Evolutionary conservation across 331 rosid genomes (phyloP), one percentile per base, ranked within the genome.

Genomic region (Dryas integrifolia): DNA sequence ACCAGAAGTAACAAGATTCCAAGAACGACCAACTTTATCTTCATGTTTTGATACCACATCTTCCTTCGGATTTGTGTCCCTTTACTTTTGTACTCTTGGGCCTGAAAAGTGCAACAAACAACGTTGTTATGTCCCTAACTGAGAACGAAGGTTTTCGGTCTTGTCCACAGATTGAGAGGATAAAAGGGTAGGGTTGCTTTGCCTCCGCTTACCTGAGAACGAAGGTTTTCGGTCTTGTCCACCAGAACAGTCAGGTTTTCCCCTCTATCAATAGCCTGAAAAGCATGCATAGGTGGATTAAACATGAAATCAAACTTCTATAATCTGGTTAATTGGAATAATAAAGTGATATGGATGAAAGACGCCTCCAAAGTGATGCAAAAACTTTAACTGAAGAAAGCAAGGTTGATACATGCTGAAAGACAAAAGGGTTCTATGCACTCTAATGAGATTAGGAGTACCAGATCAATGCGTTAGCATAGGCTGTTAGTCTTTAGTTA

Each of bases 41-140:
- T 92, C 98, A 92, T 92, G 81, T 92, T 92, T 76, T 92, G 96
- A 69, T 86, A 92, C 98, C 98, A 92, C 94, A 92, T 84, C 81
- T 89, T 89, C 78, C 86, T 85, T 49, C 86, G 85, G 58, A 92
- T 41, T 48, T 92, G 86, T 51, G 92, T 86, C 76, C 94, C 96
- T 41, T 79, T 74, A 46, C 46, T 83, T 85, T 78, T 88, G 85
- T 72, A 92, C 5, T 79, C 85, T 66, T 85, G 88, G 4, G 98
- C 96, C 98, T 89, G 86, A 79, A 84, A 72, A 63, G 67, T 55
- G 67, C 73, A 64, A 30, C 44, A 30, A 40, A 58, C 13, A 8
- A 60, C 30, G 45, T 49, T 49, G 43, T 47, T 84, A 69, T 72
- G 83, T 16, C 30, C 55, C 46, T 51, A 18, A 55, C 81, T 92